Evolutionary conservation across 768 basidiomycete species (phyloP), one percentile per base, ranked within the genome.

Genomic region (Neoboletus subvelutipes): DNA sequence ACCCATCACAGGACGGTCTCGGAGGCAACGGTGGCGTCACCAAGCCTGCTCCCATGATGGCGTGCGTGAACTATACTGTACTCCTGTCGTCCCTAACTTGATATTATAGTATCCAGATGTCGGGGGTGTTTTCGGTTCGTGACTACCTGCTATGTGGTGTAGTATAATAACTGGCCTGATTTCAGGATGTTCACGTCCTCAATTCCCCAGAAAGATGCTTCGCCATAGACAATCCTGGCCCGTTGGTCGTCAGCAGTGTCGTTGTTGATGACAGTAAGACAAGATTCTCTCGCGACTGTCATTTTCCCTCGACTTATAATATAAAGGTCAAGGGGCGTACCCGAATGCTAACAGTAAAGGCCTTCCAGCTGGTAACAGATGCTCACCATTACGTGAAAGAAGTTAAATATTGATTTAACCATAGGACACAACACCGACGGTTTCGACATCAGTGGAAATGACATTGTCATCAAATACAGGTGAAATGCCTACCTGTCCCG

Each of bases 231-330:
- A 73, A 72, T 64, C 29, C 48, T 40, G 70, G 61, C 13, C 48
- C 67, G 0, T 51, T 75, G 71, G 64, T 76, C 17, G 80, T 88
- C 65, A 75, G 77, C 2, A 67, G 71, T 39, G 66, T 82, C 26
- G 77, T 65, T 18, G 76, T 88, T 54, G 84, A 87, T 57, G 75
- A 87, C 58, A 83, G 85, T 86, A 47, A 59, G 80, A 64, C 6
- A 29, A n/a, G 17, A 48, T 24, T 47, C 7, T 11, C 6, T 37
- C 26, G 9, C 20, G 12, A 20, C 28, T 24, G 20, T 3, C n/a
- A 5, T 17, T 22, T 45, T 47, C 13, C 13, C 45, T 55, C 26
- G 7, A 41, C 28, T 10, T 26, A 50, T 29, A n/a, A 28, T 41
- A 12, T 51, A 10, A 56, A 86, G 85, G 82, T 34, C 73, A 74